A percentile compares a stretch with the other conserved stretches of the same genome.
Evolutionary conservation across 441 rosid species (phyloP).

Genomic region (Theobroma grandiflorum): DNA sequence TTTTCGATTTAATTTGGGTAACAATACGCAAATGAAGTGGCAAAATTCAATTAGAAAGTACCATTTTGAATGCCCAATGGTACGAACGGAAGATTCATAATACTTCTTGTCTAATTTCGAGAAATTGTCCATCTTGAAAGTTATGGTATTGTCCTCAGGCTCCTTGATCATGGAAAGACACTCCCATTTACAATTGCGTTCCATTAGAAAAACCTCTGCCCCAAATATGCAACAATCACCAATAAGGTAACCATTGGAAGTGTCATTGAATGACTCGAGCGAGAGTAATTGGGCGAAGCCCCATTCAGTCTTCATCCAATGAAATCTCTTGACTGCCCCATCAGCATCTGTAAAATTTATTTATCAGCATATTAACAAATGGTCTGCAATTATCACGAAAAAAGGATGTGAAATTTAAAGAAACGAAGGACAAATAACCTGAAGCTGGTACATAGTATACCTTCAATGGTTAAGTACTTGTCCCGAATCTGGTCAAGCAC

Average conservation of each 20-base stretch:
- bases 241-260: conserved; percentile 37
- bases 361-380: background rate
- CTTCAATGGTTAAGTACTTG: conserved; percentile 44
- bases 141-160: conserved; percentile 22
- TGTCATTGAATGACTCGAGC: conserved; percentile 34
- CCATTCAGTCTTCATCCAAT: conserved; percentile 29
- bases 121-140: conserved; percentile 28
- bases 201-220: conserved; percentile 42
- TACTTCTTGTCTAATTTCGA: conserved; percentile 5
- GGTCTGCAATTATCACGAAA: too few relatives aligned
- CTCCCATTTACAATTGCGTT: conserved; percentile 35
- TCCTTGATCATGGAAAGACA: conserved; percentile 29
- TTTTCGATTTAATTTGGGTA: background rate
- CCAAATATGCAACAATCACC: conserved; percentile 47
- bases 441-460: background rate
- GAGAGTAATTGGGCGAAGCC: conserved; percentile 41
- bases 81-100: conserved; percentile 21
- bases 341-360: conserved; percentile 23
- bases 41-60: background rate
- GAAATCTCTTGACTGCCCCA: conserved; percentile 31
- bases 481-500: conserved; percentile 32
- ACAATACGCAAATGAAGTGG: background rate
- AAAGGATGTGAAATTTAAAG: too few relatives aligned
- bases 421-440: too few relatives aligned
- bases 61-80: conserved; percentile 11